phyloP scores from a whole-genome alignment of 257 asterid genomes.

The Penstemon davidsonii region DNA sequence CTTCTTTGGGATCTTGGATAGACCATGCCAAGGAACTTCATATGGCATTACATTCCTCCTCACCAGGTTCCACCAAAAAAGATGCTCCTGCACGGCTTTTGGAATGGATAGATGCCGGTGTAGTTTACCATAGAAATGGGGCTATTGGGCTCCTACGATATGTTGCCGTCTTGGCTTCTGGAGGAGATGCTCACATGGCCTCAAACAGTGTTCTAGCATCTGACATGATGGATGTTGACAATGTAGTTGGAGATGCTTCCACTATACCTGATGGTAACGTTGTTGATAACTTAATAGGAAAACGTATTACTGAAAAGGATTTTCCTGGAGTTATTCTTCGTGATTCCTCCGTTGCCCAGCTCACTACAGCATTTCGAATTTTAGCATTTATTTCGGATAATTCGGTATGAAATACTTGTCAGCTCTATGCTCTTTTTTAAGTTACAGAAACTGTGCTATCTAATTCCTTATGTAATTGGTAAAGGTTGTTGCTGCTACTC shows the following conservation, averaged over 20 bases:
- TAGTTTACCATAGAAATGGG: constrained; percentile 92
- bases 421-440: constrained; percentile 14
- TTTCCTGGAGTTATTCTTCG: constrained; percentile 87
- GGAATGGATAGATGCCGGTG: constrained; percentile 98
- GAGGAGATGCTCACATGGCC: constrained; percentile 93
- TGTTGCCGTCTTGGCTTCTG: constrained; percentile 85
- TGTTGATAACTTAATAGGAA: constrained; percentile 83
- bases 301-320: constrained; percentile 89
- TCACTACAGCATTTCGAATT: constrained; percentile 88
- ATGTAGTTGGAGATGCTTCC: constrained; percentile 83
- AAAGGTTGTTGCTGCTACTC: constrained; percentile 85
- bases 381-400: constrained; percentile 86
- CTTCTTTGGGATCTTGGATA: constrained; percentile 83
- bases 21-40: constrained; percentile 75
- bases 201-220: constrained; percentile 84
- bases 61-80: constrained; percentile 79
- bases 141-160: constrained; percentile 69
- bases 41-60: constrained; percentile 56
- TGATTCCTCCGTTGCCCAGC: constrained; percentile 84
- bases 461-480: constrained; percentile 34
- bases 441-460: constrained; percentile 28
- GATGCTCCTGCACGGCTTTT: constrained; percentile 94
- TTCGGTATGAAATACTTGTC: constrained; percentile 45
- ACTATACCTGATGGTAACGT: constrained; percentile 72
- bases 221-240: constrained; percentile 90